Conservation (phyloP, 129 eudicot species). For the Kitagawia praeruptora region DNA sequence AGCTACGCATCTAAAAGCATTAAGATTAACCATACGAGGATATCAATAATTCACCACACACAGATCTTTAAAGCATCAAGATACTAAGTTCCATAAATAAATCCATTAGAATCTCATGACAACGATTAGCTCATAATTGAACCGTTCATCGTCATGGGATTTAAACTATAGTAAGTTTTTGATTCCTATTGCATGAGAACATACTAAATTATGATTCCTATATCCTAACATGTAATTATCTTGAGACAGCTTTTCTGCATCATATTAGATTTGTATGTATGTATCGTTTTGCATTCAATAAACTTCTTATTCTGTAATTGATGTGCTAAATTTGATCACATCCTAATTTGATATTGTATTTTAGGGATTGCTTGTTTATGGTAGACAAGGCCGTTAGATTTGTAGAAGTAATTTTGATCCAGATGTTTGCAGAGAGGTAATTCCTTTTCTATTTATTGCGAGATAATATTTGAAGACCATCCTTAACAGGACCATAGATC, state of each 20-base stretch:
- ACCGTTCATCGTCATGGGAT: no score
- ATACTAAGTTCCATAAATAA: no score
- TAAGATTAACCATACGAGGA: no score
- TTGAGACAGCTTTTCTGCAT: not conserved
- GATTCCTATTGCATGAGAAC: no score
- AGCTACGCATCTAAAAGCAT: no score
- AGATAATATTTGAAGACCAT: not conserved
- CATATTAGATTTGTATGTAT: not conserved
- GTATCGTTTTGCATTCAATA: not conserved
- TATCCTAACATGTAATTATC: not conserved
- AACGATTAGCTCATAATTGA: no score
- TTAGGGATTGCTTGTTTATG: slow-evolving; percentile 96
- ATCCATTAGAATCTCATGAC: no score
- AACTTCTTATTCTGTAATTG: not conserved
- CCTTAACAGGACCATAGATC: not conserved
- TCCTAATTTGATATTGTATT: slow-evolving; percentile 12
- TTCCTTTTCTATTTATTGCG: not conserved
- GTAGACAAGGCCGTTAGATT: slow-evolving; percentile 80
- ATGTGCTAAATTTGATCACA: not conserved
- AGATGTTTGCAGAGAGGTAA: slow-evolving; percentile 72
- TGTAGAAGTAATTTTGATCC: slow-evolving; percentile 60
- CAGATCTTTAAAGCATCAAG: no score
- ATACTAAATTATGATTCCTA: no score
- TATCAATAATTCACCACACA: no score
- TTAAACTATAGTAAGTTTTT: no score